Conservation (phyloP, 1,284 basidiomycete species). For the Phylloboletellus chloephorus region DNA sequence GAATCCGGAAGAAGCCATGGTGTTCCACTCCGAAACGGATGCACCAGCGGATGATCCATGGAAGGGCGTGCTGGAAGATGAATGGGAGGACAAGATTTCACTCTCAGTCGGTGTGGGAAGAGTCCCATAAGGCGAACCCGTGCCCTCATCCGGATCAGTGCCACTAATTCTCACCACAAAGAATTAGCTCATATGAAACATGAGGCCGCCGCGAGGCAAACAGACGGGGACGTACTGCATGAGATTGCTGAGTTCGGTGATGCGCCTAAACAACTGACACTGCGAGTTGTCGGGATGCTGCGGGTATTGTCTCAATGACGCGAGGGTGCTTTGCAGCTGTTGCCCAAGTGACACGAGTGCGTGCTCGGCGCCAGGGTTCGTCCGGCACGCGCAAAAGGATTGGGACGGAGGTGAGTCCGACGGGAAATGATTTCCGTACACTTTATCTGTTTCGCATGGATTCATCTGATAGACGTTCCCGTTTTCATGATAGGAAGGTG, state of each 20-base stretch:
- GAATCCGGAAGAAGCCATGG: slow-evolving; percentile 51
- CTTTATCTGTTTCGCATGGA: slow-evolving; percentile 41
- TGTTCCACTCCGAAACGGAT: slow-evolving; percentile 58
- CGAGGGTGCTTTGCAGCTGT: slow-evolving; percentile 55
- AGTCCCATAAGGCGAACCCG: slow-evolving; percentile 37
- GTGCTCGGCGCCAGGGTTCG: slow-evolving; percentile 52
- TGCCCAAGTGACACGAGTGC: slow-evolving; percentile 57
- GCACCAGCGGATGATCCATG: slow-evolving; percentile 32
- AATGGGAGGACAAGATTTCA: slow-evolving; percentile 64
- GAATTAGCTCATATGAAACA: slow-evolving; percentile 32
- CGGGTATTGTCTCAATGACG: slow-evolving; percentile 54
- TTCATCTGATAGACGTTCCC: slow-evolving; percentile 41
- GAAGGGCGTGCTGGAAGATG: slow-evolving; percentile 51
- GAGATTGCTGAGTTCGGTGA: slow-evolving; percentile 56
- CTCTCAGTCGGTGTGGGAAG: slow-evolving; percentile 54
- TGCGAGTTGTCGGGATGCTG: slow-evolving; percentile 50
- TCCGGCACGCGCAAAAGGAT: slow-evolving; percentile 56
- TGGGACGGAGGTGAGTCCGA: slow-evolving; percentile 36
- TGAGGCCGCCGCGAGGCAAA: slow-evolving; percentile 27
- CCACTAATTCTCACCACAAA: slow-evolving; percentile 36
- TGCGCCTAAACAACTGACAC: slow-evolving; percentile 55
- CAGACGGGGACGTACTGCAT: slow-evolving; percentile 53
- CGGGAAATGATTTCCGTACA: slow-evolving; percentile 40
- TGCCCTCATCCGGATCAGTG: slow-evolving; percentile 39
- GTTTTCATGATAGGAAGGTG: slow-evolving; percentile 43